phyloP scores from a whole-genome alignment of 2,329 filamentous ascomycete genomes.

The Fusarium poae region DNA sequence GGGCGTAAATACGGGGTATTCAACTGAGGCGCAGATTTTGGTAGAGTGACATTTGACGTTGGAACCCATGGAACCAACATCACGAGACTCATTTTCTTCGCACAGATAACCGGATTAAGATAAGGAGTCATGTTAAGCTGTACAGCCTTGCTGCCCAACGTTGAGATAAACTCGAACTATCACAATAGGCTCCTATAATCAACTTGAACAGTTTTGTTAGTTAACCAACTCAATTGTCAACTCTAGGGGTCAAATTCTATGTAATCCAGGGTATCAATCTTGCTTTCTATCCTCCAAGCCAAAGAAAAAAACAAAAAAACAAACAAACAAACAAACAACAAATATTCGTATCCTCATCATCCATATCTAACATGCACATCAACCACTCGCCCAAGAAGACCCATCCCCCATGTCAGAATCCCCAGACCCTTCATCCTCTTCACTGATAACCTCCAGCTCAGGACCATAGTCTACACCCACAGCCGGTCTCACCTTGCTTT shows the following conservation, averaged over 20 bases:
- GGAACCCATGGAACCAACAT: conserved; percentile 7
- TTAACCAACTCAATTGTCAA: no score
- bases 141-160: conserved; percentile 19
- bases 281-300: background rate
- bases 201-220: background rate
- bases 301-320: no score
- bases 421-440: conserved; percentile 14
- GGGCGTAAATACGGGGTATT: conserved; percentile 25
- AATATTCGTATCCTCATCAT: background rate
- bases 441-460: conserved; percentile 16
- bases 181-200: background rate
- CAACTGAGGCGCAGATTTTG: conserved; percentile 32
- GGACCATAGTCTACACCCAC: background rate
- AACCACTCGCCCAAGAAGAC: background rate
- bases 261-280: background rate
- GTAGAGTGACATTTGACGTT: conserved; percentile 9
- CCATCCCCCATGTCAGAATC: conserved; percentile 7
- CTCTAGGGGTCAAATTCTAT: background rate
- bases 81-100: conserved; percentile 31
- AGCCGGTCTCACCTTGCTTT: background rate
- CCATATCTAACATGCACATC: background rate
- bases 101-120: conserved; percentile 15
- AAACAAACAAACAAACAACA: background rate
- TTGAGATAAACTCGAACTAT: background rate
- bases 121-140: background rate